Percentiles rank a stretch among this genome's conserved stretches.
phyloP scores from a whole-genome alignment of 441 rosid genomes.

The Capsella rubella region DNA sequence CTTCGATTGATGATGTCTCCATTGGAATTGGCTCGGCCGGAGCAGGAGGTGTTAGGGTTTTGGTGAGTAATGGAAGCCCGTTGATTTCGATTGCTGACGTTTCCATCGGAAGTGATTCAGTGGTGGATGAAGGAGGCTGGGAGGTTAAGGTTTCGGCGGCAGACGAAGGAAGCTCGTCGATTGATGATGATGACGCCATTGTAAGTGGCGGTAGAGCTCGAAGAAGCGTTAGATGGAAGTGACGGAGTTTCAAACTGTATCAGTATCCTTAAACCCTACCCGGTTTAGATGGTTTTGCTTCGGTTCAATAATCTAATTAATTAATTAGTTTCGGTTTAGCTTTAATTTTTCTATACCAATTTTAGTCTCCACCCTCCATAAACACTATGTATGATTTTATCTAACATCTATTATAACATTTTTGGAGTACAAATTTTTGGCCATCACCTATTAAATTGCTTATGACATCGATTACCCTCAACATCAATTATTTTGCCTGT shows the following conservation, averaged over 20 bases:
- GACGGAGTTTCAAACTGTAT: background rate
- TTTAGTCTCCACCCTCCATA: too few relatives aligned
- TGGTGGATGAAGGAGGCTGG: background rate
- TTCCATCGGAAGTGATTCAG: background rate
- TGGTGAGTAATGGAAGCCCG: slow-evolving; percentile 32
- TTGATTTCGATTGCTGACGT: background rate
- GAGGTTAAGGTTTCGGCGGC: slow-evolving; percentile 48
- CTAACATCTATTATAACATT: too few relatives aligned
- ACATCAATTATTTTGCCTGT: too few relatives aligned
- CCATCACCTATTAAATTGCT: too few relatives aligned
- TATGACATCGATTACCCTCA: too few relatives aligned
- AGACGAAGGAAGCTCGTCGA: slow-evolving; percentile 41
- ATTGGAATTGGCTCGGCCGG: slow-evolving; percentile 2
- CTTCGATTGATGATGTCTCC: slow-evolving; percentile 4
- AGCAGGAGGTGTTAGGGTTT: slow-evolving; percentile 46
- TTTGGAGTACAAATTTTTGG: too few relatives aligned
- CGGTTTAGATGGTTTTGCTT: background rate
- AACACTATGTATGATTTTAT: too few relatives aligned
- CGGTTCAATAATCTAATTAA: background rate
- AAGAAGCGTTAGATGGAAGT: background rate
- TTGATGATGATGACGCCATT: slow-evolving; percentile 58
- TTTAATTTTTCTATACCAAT: background rate
- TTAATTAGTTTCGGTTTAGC: background rate
- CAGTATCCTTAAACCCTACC: slow-evolving; percentile 3
- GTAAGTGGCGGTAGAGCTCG: background rate